Conservation (phyloP, 116 monocot species). For the Papilionanthe hybrid region DNA sequence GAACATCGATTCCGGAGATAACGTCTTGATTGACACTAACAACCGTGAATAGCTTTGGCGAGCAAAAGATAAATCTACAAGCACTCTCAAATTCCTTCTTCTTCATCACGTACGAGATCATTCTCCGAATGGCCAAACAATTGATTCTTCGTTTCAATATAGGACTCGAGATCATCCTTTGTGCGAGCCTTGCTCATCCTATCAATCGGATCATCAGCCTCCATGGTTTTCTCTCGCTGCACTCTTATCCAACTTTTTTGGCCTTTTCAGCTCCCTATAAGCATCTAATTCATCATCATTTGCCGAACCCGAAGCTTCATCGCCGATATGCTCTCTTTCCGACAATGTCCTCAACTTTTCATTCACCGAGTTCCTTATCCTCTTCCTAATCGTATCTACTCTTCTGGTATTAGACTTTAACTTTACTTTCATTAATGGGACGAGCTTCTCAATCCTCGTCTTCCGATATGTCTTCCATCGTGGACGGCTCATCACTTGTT, state of each 20-base stretch:
- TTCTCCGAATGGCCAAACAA: conserved; percentile 13
- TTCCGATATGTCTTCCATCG: conserved; percentile 14
- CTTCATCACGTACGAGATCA: neutral
- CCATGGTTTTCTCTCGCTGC: too few species aligned
- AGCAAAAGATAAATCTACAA: conserved; percentile 8
- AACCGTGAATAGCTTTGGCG: conserved; percentile 17
- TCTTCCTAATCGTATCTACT: conserved; percentile 22
- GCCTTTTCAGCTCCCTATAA: too few species aligned
- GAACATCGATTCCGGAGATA: conserved; percentile 15
- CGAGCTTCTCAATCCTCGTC: conserved; percentile 13
- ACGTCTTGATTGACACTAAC: conserved; percentile 23
- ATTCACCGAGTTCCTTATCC: conserved; percentile 18
- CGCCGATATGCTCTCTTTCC: neutral
- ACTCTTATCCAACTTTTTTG: too few species aligned
- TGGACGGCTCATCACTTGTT: neutral
- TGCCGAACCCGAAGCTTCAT: too few species aligned
- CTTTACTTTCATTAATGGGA: conserved; percentile 32
- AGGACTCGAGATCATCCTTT: conserved; percentile 36
- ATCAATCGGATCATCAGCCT: too few species aligned
- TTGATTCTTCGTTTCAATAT: conserved; percentile 34
- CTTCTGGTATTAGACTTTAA: conserved; percentile 25
- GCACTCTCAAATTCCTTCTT: conserved; percentile 16
- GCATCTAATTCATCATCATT: too few species aligned
- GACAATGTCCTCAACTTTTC: conserved; percentile 31
- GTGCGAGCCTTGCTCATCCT: too few species aligned